phyloP scores from a whole-genome alignment of 495 filamentous ascomycete species.

The Neurospora terricola region DNA sequence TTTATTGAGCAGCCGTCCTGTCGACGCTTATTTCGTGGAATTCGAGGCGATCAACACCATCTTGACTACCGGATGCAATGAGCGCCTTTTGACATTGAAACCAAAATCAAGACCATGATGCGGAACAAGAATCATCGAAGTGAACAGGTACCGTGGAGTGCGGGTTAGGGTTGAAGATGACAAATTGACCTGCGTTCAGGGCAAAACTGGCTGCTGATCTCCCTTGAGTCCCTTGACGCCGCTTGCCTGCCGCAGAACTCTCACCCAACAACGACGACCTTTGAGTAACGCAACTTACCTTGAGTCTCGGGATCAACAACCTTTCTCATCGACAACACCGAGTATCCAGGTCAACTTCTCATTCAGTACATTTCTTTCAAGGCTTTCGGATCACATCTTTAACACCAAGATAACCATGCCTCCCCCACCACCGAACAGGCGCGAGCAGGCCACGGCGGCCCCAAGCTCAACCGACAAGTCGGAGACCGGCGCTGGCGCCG shows the following conservation, averaged over 20 bases:
- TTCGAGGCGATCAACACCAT: neutral
- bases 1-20: neutral
- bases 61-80: neutral
- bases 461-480: constrained; percentile 2
- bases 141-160: neutral
- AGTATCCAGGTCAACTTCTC: neutral
- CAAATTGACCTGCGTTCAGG: neutral
- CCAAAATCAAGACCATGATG: neutral
- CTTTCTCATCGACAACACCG: neutral
- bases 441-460: constrained; percentile 1
- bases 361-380: neutral
- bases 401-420: constrained; percentile 5
- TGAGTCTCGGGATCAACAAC: neutral
- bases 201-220: neutral
- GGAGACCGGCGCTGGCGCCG: constrained; percentile 35
- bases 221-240: neutral
- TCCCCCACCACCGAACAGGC: constrained; percentile 10
- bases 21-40: neutral
- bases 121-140: neutral
- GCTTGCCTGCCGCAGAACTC: neutral
- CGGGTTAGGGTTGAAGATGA: neutral
- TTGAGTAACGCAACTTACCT: neutral
- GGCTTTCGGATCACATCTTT: neutral
- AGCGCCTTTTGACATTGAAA: neutral
- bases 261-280: neutral